Conservation (phyloP, 1,284 basidiomycete genomes). For the Pyrrhoderma lamaoense region DNA sequence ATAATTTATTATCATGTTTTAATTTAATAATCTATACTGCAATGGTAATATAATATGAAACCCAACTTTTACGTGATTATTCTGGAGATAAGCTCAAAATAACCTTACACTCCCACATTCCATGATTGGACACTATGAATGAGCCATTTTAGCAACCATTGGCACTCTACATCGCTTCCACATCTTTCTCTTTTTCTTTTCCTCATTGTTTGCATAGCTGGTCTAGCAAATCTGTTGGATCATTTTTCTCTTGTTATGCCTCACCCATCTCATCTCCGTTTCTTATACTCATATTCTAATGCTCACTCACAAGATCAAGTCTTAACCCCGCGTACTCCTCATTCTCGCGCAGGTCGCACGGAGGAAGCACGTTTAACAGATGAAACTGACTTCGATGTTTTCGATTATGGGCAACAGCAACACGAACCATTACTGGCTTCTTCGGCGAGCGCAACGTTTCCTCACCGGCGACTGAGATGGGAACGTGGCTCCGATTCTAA, state of each 20-base stretch:
- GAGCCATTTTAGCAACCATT: too few relatives aligned
- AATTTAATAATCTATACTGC: too few relatives aligned
- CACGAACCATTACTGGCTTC: slow-evolving; percentile 43
- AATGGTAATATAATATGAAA: too few relatives aligned
- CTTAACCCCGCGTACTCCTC: slow-evolving; percentile 57
- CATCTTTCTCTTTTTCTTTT: neutral
- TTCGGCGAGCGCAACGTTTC: slow-evolving; percentile 35
- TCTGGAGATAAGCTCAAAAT: too few relatives aligned
- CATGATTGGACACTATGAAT: too few relatives aligned
- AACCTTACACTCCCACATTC: too few relatives aligned
- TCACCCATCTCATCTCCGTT: neutral
- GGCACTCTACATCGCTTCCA: neutral
- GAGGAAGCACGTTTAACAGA: slow-evolving; percentile 46
- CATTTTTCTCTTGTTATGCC: slow-evolving; percentile 1
- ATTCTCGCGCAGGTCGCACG: slow-evolving; percentile 48
- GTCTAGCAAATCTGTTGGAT: slow-evolving; percentile 1
- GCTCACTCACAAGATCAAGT: slow-evolving; percentile 34
- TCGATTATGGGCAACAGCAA: slow-evolving; percentile 32
- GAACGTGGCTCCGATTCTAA: slow-evolving; percentile 2
- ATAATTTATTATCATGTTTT: too few relatives aligned
- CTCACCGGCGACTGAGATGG: slow-evolving; percentile 18
- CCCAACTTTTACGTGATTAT: too few relatives aligned
- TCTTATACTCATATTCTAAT: slow-evolving; percentile 1
- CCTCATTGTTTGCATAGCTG: slow-evolving; percentile 2
- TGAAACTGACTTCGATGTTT: slow-evolving; percentile 32